Evolutionary conservation across 176 grass and related monocot genomes (phyloP), one percentile per base, ranked within the genome.

Genomic region (Coix lacrymajobi): DNA sequence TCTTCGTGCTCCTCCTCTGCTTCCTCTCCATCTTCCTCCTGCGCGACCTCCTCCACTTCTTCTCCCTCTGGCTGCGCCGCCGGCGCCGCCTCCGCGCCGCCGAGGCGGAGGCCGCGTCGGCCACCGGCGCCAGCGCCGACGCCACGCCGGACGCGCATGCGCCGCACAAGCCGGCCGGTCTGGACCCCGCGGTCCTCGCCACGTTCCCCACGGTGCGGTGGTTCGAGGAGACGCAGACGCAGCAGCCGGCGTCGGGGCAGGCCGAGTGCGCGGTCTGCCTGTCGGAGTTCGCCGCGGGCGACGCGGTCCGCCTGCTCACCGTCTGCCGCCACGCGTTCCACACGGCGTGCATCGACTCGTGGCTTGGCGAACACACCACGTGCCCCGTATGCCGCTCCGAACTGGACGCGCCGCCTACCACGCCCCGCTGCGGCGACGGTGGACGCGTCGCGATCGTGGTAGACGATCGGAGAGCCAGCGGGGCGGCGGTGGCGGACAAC

Each of bases 271-370:
- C 77, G 20, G 90, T 95, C 61, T 95, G 93, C 75, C 85, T 95
- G 67, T 72, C 87, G 19, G 74, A 90, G 73, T 90, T 90, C 79
- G 72, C 76, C 24, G 71, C 36, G 11, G 77, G 87, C 45, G 90
- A 90, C 70, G 77, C 58, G 75, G 90, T 95, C 52, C 81, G 90
- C 31, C 46, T 88, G 72, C 86, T 95, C 61, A 85, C 84, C 33
- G 83, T 83, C 77, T 95, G 93, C 71, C 80, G 83, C 45, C 90
- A 95, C 83, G 82, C 74, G 30, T 95, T 95, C 81, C 93, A 90
- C 73, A 34, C 62, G 11, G 19, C 79, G 4, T 92, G 93, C 74
- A 92, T 95, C 17, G 90, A 95, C 81, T 87, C 37, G 33, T 95
- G 90, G 93, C 87, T 95, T 49, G 37, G 28, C 49, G 85, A 72